Evolutionary conservation across 441 rosid species (phyloP).

Genomic region (Hura crepitans): DNA sequence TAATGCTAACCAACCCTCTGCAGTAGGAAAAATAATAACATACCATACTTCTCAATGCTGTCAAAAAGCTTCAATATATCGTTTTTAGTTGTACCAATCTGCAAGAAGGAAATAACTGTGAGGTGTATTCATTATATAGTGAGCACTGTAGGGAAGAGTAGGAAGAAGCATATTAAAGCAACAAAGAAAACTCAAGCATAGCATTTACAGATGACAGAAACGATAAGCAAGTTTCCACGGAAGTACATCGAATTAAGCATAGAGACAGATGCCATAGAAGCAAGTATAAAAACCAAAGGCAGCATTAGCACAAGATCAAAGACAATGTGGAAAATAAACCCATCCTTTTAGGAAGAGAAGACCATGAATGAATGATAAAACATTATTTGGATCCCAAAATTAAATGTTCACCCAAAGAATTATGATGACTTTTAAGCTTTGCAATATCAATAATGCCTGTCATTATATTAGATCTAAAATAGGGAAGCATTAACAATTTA

Average conservation of each 20-base stretch:
- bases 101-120: conserved; percentile 28
- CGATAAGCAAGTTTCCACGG: not conserved
- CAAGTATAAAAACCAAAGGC: too few relatives aligned
- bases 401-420: not conserved
- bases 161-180: not conserved
- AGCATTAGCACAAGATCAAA: not conserved
- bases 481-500: not conserved
- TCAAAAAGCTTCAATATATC: conserved; percentile 81
- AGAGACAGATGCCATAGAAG: not conserved
- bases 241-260: not conserved
- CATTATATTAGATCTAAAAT: not conserved
- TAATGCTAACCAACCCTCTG: not conserved
- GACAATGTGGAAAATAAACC: not conserved
- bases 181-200: not conserved
- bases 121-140: not conserved
- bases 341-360: not conserved
- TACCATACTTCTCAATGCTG: conserved; percentile 78
- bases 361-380: not conserved
- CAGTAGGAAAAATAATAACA: conserved; percentile 14
- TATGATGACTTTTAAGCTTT: not conserved
- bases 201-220: not conserved
- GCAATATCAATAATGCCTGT: not conserved
- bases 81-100: conserved; percentile 62
- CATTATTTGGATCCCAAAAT: not conserved
- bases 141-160: not conserved